These are phyloP conservation scores for Scedosporium apiospermum DNA, from an alignment of 2,329 filamentous ascomycete species.

Conservation along the genomic window DNA sequence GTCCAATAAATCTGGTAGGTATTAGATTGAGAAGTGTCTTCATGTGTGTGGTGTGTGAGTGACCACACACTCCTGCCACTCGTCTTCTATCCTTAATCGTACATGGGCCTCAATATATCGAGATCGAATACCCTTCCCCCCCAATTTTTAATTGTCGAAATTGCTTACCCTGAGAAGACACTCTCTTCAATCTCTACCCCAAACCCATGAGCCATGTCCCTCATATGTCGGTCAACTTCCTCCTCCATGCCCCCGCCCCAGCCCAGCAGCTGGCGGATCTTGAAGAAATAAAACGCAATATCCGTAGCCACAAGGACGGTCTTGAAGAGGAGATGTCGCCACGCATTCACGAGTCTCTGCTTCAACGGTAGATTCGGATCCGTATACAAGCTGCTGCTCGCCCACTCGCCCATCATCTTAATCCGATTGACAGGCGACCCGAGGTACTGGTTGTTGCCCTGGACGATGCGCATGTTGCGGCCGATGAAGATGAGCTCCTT, in stretches of 20 bases:
- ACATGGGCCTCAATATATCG: neutral
- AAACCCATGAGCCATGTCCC: slow-evolving; percentile 78
- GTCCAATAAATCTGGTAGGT: neutral
- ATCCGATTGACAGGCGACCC: slow-evolving; percentile 85
- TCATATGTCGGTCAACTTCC: slow-evolving; percentile 82
- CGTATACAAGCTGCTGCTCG: slow-evolving; percentile 72
- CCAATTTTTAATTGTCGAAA: neutral
- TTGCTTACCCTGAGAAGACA: slow-evolving; percentile 68
- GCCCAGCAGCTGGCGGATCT: slow-evolving; percentile 66
- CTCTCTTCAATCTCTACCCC: slow-evolving; percentile 84
- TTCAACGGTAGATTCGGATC: slow-evolving; percentile 52
- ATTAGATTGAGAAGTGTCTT: neutral
- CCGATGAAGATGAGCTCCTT: slow-evolving; percentile 88
- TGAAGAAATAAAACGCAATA: slow-evolving; percentile 72
- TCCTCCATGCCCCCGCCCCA: slow-evolving; percentile 85
- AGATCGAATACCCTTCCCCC: neutral
- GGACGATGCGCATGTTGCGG: slow-evolving; percentile 84
- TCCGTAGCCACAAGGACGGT: slow-evolving; percentile 68
- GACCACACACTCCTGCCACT: neutral
- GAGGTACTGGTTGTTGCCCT: slow-evolving; percentile 86
- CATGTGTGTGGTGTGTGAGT: neutral
- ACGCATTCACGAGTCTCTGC: slow-evolving; percentile 59
- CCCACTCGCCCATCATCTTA: slow-evolving; percentile 91
- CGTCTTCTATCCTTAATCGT: neutral
- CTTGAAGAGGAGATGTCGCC: slow-evolving; percentile 74